A percentile compares a stretch with the other conserved stretches of the same genome.
phyloP scores from a whole-genome alignment of 441 rosid species.

The Populus hybrid region DNA sequence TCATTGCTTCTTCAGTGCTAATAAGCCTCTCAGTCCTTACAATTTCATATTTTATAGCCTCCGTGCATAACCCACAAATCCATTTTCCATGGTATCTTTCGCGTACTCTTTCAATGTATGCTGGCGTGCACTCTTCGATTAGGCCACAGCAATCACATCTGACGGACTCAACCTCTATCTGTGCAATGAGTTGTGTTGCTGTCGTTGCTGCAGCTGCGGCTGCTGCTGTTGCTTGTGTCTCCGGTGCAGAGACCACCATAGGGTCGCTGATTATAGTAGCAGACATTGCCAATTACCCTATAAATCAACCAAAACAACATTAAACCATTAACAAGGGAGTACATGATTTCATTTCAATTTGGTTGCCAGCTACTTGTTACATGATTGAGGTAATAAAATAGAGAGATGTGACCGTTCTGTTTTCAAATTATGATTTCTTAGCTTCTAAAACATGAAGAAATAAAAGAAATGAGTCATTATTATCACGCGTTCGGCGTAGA shows the following conservation, averaged over 20 bases:
- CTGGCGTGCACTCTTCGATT: conserved; percentile 57
- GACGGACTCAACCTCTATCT: conserved; percentile 50
- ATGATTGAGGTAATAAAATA: not conserved
- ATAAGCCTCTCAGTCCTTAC: conserved; percentile 33
- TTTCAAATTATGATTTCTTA: conserved; percentile 1
- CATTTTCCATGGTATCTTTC: conserved; percentile 46
- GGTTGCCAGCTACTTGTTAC: not conserved
- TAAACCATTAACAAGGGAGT: not conserved
- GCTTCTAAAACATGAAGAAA: not conserved
- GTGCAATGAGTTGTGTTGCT: conserved; percentile 21
- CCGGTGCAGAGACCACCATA: conserved; percentile 44
- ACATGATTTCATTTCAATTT: not conserved
- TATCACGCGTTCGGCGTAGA: conserved; percentile 3
- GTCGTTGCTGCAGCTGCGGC: conserved; percentile 13
- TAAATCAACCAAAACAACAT: not conserved
- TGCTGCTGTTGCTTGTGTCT: conserved; percentile 25
- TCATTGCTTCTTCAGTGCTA: conserved; percentile 47
- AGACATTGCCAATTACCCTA: conserved; percentile 47
- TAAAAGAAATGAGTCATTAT: not conserved
- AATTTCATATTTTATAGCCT: conserved; percentile 57
- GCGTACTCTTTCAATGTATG: conserved; percentile 39
- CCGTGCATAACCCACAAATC: conserved; percentile 62
- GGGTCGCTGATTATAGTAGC: conserved; percentile 60
- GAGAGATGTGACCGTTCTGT: not conserved
- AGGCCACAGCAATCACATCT: conserved; percentile 61